Evolutionary conservation across 768 basidiomycete species (phyloP).

Genomic region (Boletus rubroflammeus): DNA sequence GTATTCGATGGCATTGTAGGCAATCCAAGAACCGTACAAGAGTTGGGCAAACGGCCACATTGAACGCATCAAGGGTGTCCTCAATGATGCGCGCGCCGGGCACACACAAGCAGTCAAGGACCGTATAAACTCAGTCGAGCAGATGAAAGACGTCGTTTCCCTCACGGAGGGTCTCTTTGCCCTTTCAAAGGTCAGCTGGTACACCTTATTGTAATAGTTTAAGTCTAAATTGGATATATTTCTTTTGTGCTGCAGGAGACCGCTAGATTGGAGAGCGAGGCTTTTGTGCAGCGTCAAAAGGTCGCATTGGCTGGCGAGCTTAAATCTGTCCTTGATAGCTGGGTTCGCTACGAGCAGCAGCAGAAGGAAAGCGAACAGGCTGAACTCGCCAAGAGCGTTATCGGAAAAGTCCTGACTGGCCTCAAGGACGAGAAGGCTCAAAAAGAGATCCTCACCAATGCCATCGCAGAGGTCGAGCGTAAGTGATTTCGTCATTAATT

Average conservation of each 20-base stretch:
- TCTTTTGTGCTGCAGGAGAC: slow-evolving; percentile 60
- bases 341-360: slow-evolving; percentile 98
- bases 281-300: slow-evolving; percentile 89
- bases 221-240: not conserved
- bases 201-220: not conserved
- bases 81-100: slow-evolving; percentile 76
- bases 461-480: slow-evolving; percentile 92
- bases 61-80: slow-evolving; percentile 74
- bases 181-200: slow-evolving; percentile 72
- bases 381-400: slow-evolving; percentile 83
- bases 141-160: slow-evolving; percentile 94
- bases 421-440: slow-evolving; percentile 88
- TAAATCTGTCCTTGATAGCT: slow-evolving; percentile 93
- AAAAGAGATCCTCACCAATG: slow-evolving; percentile 73
- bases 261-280: slow-evolving; percentile 82
- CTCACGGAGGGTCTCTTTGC: slow-evolving; percentile 89
- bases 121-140: slow-evolving; percentile 85
- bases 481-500: slow-evolving; percentile 36
- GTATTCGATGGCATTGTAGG: slow-evolving; percentile 39
- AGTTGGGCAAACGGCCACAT: slow-evolving; percentile 92
- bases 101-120: slow-evolving; percentile 93
- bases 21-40: slow-evolving; percentile 80
- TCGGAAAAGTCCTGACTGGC: slow-evolving; percentile 80
- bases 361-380: slow-evolving; percentile 95
- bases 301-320: slow-evolving; percentile 82